These are phyloP conservation scores for Galeopsis tetrahit DNA, from an alignment of 257 asterid genomes.

Conservation along the genomic window DNA sequence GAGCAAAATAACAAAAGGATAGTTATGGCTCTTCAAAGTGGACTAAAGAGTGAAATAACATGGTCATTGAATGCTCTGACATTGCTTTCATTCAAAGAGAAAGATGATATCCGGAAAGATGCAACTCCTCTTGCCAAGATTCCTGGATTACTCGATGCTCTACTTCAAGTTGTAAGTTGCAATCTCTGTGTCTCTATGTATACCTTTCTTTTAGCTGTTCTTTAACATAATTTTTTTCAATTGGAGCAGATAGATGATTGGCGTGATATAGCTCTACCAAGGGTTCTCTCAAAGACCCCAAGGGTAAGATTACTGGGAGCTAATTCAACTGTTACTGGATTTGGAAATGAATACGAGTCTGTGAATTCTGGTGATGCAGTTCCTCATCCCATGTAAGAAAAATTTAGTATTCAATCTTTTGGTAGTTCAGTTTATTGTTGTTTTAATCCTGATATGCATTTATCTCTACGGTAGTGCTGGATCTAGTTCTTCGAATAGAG, in stretches of 20 bases:
- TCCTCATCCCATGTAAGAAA: constrained; percentile 59
- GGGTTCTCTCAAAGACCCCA: constrained; percentile 74
- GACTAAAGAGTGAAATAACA: constrained; percentile 92
- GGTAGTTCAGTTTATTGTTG: constrained; percentile 15
- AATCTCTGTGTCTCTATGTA: constrained; percentile 17
- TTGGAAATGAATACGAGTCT: constrained; percentile 76
- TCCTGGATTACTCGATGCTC: constrained; percentile 92
- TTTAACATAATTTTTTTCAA: constrained; percentile 26
- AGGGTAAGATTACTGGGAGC: constrained; percentile 76
- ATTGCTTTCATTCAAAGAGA: constrained; percentile 92
- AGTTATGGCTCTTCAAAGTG: constrained; percentile 97
- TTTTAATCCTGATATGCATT: constrained; percentile 19
- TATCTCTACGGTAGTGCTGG: constrained; percentile 49
- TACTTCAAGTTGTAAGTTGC: constrained; percentile 88
- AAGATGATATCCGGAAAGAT: constrained; percentile 93
- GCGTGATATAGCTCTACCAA: constrained; percentile 94
- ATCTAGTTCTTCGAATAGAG: constrained; percentile 65
- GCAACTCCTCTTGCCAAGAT: constrained; percentile 96
- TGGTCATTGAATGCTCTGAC: constrained; percentile 97
- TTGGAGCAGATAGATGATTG: constrained; percentile 89
- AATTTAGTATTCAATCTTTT: constrained; percentile 13
- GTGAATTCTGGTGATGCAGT: constrained; percentile 62
- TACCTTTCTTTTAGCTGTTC: not conserved
- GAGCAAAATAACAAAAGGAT: constrained; percentile 96
- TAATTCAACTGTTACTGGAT: constrained; percentile 85